Conservation (phyloP, 768 basidiomycete genomes). For the Glaciozyma antarctica region DNA sequence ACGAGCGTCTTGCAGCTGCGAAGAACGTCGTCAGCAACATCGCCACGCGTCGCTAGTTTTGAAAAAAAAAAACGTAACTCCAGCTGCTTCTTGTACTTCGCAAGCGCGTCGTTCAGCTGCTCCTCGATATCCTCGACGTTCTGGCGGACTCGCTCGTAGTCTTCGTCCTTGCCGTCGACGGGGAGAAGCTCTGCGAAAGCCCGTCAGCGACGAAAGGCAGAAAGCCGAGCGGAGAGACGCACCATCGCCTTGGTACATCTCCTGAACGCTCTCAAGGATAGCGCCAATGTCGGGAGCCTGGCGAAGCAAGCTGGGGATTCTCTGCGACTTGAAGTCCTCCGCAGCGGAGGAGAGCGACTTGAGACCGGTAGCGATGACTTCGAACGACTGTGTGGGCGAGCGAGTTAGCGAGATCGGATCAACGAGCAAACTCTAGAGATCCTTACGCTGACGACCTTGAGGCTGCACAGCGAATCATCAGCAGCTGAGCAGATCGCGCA, state of each 20-base stretch:
- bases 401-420: neutral
- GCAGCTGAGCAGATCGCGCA: neutral
- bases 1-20: neutral
- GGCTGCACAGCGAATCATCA: neutral
- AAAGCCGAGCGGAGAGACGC: neutral
- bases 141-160: constrained; percentile 63
- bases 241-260: constrained; percentile 51
- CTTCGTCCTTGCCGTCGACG: constrained; percentile 48
- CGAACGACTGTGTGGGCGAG: constrained; percentile 57
- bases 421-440: neutral
- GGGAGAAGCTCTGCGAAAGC: neutral
- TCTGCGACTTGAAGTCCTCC: constrained; percentile 67
- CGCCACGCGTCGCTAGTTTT: no score
- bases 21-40: constrained; percentile 9
- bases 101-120: constrained; percentile 58
- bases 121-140: constrained; percentile 65
- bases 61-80: no score
- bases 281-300: constrained; percentile 68
- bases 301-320: constrained; percentile 63
- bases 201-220: neutral
- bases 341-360: constrained; percentile 50
- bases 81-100: constrained; percentile 56
- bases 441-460: constrained; percentile 15
- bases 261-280: constrained; percentile 61
- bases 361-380: constrained; percentile 60